These are phyloP conservation scores for Monosporozyma servazzii DNA, from an alignment of 805 yeast species.

Conservation along the genomic window DNA sequence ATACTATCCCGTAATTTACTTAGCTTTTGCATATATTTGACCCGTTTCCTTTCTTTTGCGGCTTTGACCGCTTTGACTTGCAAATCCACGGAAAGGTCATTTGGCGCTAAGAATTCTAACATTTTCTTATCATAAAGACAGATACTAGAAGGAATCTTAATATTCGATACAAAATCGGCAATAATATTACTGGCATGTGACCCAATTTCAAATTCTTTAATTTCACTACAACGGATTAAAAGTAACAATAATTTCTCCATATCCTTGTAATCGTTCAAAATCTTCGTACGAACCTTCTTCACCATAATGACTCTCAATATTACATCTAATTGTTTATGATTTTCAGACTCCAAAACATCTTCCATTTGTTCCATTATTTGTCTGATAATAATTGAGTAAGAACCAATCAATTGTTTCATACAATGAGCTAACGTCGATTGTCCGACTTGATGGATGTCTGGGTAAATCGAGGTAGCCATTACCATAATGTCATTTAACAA, in stretches of 20 bases:
- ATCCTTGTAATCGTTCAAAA: constrained; percentile 49
- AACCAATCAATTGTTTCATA: constrained; percentile 59
- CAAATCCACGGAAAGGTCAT: constrained; percentile 36
- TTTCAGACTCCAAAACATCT: constrained; percentile 41
- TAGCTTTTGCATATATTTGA: constrained; percentile 34
- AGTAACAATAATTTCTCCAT: constrained; percentile 40
- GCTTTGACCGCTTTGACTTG: constrained; percentile 50
- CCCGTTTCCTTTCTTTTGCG: constrained; percentile 54
- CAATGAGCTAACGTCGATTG: constrained; percentile 58
- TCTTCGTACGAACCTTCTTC: constrained; percentile 47
- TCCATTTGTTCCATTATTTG: constrained; percentile 37
- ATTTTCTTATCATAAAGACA: constrained; percentile 42
- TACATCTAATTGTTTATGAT: constrained; percentile 52
- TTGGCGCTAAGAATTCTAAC: constrained; percentile 45
- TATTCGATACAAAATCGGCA: constrained; percentile 32
- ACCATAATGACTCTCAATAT: constrained; percentile 51
- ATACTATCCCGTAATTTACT: constrained; percentile 36
- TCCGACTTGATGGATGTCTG: constrained; percentile 62
- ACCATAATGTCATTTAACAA: constrained; percentile 58
- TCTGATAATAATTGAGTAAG: constrained; percentile 45
- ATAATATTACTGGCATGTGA: constrained; percentile 46
- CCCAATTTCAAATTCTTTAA: constrained; percentile 52
- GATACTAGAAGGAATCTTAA: constrained; percentile 44
- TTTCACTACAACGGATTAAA: constrained; percentile 44
- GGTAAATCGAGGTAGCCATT: constrained; percentile 59